phyloP scores from a whole-genome alignment of 352 stramenopile species.

The Pythium sp. region DNA sequence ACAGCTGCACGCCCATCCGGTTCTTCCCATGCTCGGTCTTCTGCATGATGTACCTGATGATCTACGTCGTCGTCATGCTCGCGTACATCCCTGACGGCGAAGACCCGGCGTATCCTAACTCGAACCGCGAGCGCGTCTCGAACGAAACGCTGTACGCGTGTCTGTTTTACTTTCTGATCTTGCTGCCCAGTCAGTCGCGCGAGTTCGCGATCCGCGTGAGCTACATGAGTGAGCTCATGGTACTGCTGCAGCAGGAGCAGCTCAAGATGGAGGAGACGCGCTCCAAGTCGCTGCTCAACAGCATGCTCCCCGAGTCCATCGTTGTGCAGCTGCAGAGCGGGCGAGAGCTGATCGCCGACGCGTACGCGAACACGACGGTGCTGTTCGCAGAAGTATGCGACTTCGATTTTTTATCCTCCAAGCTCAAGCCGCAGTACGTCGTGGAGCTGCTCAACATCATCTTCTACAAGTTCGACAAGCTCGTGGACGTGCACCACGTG shows the following conservation, averaged over 20 bases:
- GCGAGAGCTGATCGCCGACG: constrained; percentile 80
- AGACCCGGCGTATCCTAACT: constrained; percentile 21
- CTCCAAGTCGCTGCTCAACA: constrained; percentile 77
- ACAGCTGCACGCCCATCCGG: constrained; percentile 75
- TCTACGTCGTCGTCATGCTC: constrained; percentile 76
- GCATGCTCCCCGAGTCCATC: constrained; percentile 81
- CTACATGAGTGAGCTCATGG: constrained; percentile 86
- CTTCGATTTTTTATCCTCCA: constrained; percentile 82
- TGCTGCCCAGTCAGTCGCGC: constrained; percentile 69
- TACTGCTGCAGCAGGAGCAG: constrained; percentile 77
- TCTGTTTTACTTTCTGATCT: constrained; percentile 79
- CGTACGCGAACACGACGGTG: constrained; percentile 70
- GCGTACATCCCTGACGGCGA: constrained; percentile 45
- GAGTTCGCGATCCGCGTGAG: constrained; percentile 81
- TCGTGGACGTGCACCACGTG: constrained; percentile 83
- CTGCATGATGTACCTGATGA: constrained; percentile 55
- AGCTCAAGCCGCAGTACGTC: constrained; percentile 78
- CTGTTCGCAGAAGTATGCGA: constrained; percentile 82
- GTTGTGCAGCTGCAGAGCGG: constrained; percentile 73
- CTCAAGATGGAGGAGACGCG: constrained; percentile 78
- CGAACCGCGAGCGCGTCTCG: constrained; percentile 41
- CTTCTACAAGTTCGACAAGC: constrained; percentile 89
- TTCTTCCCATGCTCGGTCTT: constrained; percentile 82
- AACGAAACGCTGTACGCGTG: constrained; percentile 80
- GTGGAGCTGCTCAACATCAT: constrained; percentile 87